Conservation (phyloP, 768 basidiomycete genomes). For the Melanogaster broomeanus region DNA sequence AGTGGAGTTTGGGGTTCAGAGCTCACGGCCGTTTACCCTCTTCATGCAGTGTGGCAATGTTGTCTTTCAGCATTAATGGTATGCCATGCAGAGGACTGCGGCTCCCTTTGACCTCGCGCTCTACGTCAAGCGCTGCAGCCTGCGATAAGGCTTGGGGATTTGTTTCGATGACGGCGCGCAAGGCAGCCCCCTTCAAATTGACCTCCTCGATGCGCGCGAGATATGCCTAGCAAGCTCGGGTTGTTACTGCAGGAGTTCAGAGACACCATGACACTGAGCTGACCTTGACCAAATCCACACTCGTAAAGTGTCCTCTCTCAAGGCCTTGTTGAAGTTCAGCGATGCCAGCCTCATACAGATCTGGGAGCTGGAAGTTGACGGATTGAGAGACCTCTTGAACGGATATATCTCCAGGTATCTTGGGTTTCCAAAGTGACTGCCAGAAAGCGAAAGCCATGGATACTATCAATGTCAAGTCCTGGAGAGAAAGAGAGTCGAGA, state of each 20-base stretch:
- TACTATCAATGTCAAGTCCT: not conserved
- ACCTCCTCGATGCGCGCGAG: conserved; percentile 68
- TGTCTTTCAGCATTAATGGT: conserved; percentile 56
- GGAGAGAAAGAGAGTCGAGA: too few relatives aligned
- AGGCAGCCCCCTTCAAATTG: conserved; percentile 54
- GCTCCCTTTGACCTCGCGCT: conserved; percentile 45
- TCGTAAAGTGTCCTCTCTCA: conserved; percentile 51
- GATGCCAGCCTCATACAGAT: conserved; percentile 64
- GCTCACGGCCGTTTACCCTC: conserved; percentile 18
- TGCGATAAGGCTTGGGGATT: conserved; percentile 55
- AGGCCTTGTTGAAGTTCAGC: conserved; percentile 56
- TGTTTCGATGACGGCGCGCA: conserved; percentile 62
- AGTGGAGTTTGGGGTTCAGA: not conserved
- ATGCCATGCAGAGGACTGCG: conserved; percentile 58
- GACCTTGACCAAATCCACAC: conserved; percentile 66
- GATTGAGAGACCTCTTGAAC: not conserved
- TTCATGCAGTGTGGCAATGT: conserved; percentile 35
- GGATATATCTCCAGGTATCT: conserved; percentile 15
- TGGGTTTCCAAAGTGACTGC: conserved; percentile 1
- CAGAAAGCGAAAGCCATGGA: conserved; percentile 4
- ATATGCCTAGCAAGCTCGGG: conserved; percentile 48
- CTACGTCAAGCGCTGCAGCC: conserved; percentile 52
- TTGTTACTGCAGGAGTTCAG: not conserved
- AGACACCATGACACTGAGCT: not conserved
- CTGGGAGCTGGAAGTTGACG: conserved; percentile 45